Conservation (phyloP, 345 rosid genomes). For the Eutrema japonicum region DNA sequence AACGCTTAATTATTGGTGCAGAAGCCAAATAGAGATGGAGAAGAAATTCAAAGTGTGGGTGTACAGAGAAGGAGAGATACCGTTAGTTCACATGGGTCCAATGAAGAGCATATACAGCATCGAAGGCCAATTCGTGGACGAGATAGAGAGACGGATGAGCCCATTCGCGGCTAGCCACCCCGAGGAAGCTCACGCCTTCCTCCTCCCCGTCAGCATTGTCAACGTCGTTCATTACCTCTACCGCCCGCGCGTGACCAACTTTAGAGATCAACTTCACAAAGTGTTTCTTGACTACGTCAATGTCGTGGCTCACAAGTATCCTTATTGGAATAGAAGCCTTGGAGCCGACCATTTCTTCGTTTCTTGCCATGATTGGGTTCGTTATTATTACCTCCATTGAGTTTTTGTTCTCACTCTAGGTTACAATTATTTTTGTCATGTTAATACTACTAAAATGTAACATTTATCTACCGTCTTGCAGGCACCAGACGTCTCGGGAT, state of each 20-base stretch:
- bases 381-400: constrained; percentile 6
- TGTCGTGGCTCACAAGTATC: constrained; percentile 49
- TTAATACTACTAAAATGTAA: background rate
- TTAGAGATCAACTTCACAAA: constrained; percentile 41
- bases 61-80: constrained; percentile 56
- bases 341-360: constrained; percentile 65
- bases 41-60: constrained; percentile 62
- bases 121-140: constrained; percentile 63
- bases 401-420: background rate
- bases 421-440: background rate
- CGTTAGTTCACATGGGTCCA: constrained; percentile 53
- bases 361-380: constrained; percentile 70
- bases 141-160: constrained; percentile 47
- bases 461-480: constrained; percentile 25
- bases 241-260: constrained; percentile 41
- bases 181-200: constrained; percentile 53
- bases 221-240: constrained; percentile 48
- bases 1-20: constrained; percentile 13
- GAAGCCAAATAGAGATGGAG: constrained; percentile 62
- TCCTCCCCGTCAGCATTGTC: constrained; percentile 54
- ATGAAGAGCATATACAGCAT: constrained; percentile 50
- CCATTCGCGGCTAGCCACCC: constrained; percentile 50
- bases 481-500: constrained; percentile 51
- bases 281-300: constrained; percentile 48
- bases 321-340: constrained; percentile 55